Percentiles rank a stretch among this genome's conserved stretches.
phyloP scores from a whole-genome alignment of 2,329 filamentous ascomycete genomes.

The Ophiostoma populinum region DNA sequence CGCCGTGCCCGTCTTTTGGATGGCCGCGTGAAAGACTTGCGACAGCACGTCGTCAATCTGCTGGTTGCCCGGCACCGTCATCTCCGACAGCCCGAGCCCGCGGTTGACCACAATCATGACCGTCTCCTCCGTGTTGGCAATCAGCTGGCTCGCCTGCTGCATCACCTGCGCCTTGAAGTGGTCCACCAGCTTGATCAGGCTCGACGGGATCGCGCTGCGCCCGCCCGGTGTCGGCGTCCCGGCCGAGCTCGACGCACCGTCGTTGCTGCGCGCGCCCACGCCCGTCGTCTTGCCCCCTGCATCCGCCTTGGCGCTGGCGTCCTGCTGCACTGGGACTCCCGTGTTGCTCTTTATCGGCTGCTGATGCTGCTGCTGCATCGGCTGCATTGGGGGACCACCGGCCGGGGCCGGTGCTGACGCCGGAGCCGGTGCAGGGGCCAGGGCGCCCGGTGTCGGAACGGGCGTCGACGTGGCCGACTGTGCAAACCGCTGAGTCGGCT shows the following conservation, averaged over 20 bases:
- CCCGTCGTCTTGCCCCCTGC: neutral
- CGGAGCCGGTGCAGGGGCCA: too few relatives aligned
- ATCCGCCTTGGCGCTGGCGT: too few relatives aligned
- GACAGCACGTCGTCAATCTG: slow-evolving; percentile 30
- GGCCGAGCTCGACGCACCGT: neutral
- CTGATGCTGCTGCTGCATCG: neutral
- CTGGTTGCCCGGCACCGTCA: slow-evolving; percentile 21
- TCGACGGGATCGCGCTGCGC: slow-evolving; percentile 25
- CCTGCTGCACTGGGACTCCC: too few relatives aligned
- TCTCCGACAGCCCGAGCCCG: slow-evolving; percentile 28
- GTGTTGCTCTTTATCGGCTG: too few relatives aligned
- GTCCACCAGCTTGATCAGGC: slow-evolving; percentile 24
- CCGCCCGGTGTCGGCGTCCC: slow-evolving; percentile 5
- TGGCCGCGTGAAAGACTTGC: slow-evolving; percentile 20
- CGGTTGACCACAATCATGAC: slow-evolving; percentile 37
- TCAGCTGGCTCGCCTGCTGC: slow-evolving; percentile 23
- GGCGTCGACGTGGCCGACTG: too few relatives aligned
- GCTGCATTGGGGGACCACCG: neutral
- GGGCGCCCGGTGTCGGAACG: too few relatives aligned
- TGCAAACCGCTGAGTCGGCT: neutral
- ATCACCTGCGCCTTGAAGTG: slow-evolving; percentile 30
- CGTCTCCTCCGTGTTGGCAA: slow-evolving; percentile 26
- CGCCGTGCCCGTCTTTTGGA: neutral
- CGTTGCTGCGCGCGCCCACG: neutral
- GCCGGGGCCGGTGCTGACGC: too few relatives aligned